Evolutionary conservation across 306 rosid genomes (phyloP), one percentile per base, ranked within the genome.

Genomic region (Trichosanthes cucumerina): DNA sequence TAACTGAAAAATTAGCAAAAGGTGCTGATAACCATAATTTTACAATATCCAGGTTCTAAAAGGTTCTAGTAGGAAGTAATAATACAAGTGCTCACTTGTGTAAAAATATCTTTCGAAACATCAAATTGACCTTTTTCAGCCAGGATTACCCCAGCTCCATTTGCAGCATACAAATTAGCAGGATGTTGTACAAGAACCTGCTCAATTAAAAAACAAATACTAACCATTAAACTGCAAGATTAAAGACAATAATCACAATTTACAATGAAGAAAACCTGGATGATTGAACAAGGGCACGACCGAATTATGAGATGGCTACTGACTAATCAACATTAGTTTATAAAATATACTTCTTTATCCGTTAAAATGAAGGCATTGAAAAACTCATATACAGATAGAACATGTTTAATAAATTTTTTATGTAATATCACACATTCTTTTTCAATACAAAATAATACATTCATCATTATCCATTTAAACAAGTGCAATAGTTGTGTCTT

Each of bases 111-210:
- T 53, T 79, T 96, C 53, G 99, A 92, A 84, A 96, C 97, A 86
- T 96, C 99, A 87, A 96, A 96, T 86, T 93, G 97, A 80, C 99
- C 99, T 81, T 96, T 96, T 83, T 96, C 99, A 8, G 99, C 99
- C 69, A 92, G 90, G 76, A 92, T 95, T 80, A 96, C 97, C 49
- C 91, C 99, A 68, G 99, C 97, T 46, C 98, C 99, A 87, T 96
- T 91, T 79, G 98, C 98, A 87, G 99, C 99, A 86, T 96, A 96
- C 59, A 96, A 77, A 82, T 96, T 96, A 85, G 97, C 88, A 73
- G 99, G 83, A 85, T 90, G 99, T 85, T 92, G 97, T 72, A 91
- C 89, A 76, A 96, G 86, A 86, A 96, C 99, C 98, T 96, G 83
- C 53, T 80, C 38, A 80, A 73, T 68, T 84, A 53, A 75, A 50